These are phyloP conservation scores for Trametes sp. DNA, from an alignment of 1,284 basidiomycete species.

Conservation along the genomic window DNA sequence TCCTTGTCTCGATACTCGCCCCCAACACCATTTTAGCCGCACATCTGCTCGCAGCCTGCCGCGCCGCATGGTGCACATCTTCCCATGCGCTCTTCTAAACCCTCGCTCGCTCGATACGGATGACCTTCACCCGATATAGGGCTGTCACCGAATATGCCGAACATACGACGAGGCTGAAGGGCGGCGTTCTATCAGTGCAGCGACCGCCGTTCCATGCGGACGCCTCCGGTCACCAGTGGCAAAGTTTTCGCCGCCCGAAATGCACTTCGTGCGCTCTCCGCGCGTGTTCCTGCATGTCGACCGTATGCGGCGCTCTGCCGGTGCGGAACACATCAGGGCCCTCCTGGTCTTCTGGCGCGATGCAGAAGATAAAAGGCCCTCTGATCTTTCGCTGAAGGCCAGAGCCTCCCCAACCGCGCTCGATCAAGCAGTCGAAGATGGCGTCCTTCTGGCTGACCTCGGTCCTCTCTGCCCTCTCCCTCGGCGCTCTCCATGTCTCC, in stretches of 20 bases:
- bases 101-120: conserved; percentile 11
- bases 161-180: conserved; percentile 14
- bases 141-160: conserved; percentile 11
- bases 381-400: neutral
- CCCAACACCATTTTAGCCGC: neutral
- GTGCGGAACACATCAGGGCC: conserved; percentile 19
- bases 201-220: conserved; percentile 13
- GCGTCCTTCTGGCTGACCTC: conserved; percentile 25
- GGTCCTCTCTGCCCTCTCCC: conserved; percentile 23
- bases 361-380: conserved; percentile 14
- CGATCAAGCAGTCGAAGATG: conserved; percentile 18
- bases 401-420: conserved; percentile 12
- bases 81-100: conserved; percentile 4
- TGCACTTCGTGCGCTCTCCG: conserved; percentile 10
- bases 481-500: conserved; percentile 19
- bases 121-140: conserved; percentile 18
- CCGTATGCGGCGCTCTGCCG: conserved; percentile 15
- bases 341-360: conserved; percentile 9
- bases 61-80: conserved; percentile 22
- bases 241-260: neutral
- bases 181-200: conserved; percentile 13
- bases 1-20: conserved; percentile 12
- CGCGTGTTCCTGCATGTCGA: conserved; percentile 19
- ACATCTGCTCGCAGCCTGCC: conserved; percentile 16
- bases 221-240: conserved; percentile 8